Conservation (phyloP, 805 yeast genomes). For the Peterozyma xylosa region DNA sequence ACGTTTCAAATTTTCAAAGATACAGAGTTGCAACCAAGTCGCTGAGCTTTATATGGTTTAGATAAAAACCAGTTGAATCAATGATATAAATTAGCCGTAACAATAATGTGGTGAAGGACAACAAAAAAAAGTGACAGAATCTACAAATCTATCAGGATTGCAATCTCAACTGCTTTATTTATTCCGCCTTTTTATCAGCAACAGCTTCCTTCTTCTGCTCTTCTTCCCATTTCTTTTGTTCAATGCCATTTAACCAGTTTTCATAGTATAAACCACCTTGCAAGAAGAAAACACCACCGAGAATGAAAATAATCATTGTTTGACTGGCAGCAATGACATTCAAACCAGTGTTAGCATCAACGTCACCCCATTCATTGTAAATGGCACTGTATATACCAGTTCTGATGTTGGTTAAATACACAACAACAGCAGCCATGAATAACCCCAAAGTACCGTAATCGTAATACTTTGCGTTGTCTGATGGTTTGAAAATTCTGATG, state of each 20-base stretch:
- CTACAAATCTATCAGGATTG: too few species aligned
- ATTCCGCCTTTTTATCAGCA: too few species aligned
- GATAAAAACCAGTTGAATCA: too few species aligned
- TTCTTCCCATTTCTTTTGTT: conserved; percentile 6
- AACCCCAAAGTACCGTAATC: conserved; percentile 85
- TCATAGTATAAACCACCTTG: conserved; percentile 92
- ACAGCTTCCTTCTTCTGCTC: conserved; percentile 5
- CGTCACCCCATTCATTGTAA: conserved; percentile 88
- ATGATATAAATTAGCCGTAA: too few species aligned
- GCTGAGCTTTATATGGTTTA: too few species aligned
- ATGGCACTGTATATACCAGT: conserved; percentile 68
- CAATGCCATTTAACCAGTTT: conserved; percentile 7
- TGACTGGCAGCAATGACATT: conserved; percentile 89
- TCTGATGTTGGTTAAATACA: conserved; percentile 81
- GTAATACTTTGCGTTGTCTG: conserved; percentile 75
- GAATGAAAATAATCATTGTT: conserved; percentile 61
- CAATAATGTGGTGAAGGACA: too few species aligned
- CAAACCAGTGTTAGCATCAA: conserved; percentile 75
- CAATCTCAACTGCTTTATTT: too few species aligned
- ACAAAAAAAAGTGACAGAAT: too few species aligned
- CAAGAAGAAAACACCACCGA: conserved; percentile 73
- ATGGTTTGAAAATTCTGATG: conserved; percentile 80
- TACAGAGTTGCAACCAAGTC: too few species aligned
- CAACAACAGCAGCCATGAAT: conserved; percentile 62
- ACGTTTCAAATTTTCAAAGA: too few species aligned